Base-by-base conservation (phyloP, 2,329 filamentous ascomycete genomes). In the Tolypocladium pustulatum region DNA sequence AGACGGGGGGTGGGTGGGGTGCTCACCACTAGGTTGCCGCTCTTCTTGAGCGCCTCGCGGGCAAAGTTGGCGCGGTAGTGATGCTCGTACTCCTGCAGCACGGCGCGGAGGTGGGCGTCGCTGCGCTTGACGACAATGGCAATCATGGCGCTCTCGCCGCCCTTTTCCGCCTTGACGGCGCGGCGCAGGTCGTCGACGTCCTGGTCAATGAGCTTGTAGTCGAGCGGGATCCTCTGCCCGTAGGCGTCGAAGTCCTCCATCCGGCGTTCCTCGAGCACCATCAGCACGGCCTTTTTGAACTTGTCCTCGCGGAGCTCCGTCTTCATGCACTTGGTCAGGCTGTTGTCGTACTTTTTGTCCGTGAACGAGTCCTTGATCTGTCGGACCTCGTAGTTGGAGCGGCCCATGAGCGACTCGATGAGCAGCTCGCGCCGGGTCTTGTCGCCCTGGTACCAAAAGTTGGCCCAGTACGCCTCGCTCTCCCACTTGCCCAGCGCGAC, bases 401-500 rank as follows among this genome's bases (percentile, higher is more conserved):
- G 85, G 0, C 94, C 94, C 85, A 97, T 96, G 25, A 99, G 81
- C 7, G 87, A 85, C 73, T 99, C 94, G 66, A 97, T 97, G 57
- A 99, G 82, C 40, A 99, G 80, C 72, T 97, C 93, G 7, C 92
- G 85, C 3, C 91, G 83, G 9, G 87, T 90, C 66, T 87, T 89
- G 72, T 93, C 89, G 41, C 87, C 87, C 69, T 97, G 93, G 75
- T 97, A 97, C 87, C 91, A 97, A 73, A 91, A 96, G 72, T 97
- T 97, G 60, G 93, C 91, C 92, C 94, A 99, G 78, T 96, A 96
- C 0, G 91, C 90, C 72, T 99, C 94, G 65, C 86, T 88, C 75
- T 97, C 94, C 87, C 91, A 97, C 57, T 83, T 82, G 12, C 94
- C 94, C 0, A 97, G 82, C 0, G 93, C 91, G 2, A 90, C 92